Evolutionary conservation across 164 flowering plant genomes (phyloP).

Genomic region (Protea cynaroides): DNA sequence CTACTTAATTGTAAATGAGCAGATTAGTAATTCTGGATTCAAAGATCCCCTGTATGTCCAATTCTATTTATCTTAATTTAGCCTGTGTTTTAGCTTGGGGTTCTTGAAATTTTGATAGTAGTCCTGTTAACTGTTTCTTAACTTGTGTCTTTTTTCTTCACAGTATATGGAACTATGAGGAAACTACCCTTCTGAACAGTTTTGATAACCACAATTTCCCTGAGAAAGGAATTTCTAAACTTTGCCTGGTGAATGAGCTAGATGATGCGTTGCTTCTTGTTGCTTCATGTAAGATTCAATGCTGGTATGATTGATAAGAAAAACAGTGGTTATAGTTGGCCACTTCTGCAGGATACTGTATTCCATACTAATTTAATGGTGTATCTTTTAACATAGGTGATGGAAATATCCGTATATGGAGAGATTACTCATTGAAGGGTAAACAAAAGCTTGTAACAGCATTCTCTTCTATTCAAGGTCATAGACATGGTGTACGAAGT

Average conservation of each 20-base stretch:
- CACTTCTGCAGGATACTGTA: not conserved
- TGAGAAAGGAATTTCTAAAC: not conserved
- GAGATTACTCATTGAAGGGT: conserved; percentile 59
- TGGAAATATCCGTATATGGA: conserved; percentile 92
- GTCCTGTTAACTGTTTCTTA: not conserved
- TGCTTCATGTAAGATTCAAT: conserved; percentile 8
- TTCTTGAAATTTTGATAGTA: not conserved
- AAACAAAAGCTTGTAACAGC: conserved; percentile 88
- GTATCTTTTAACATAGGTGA: conserved; percentile 45
- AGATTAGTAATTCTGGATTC: too few relatives aligned
- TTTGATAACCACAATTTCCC: not conserved
- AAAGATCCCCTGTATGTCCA: too few relatives aligned
- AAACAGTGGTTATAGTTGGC: conserved; percentile 1
- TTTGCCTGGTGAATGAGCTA: conserved; percentile 84
- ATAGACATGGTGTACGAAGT: conserved; percentile 64
- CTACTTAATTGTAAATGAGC: too few relatives aligned
- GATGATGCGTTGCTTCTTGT: conserved; percentile 94
- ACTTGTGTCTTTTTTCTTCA: not conserved
- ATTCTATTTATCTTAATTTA: too few relatives aligned
- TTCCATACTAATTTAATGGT: not conserved
- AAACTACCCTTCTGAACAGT: not conserved
- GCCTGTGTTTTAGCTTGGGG: not conserved
- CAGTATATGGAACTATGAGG: conserved; percentile 84
- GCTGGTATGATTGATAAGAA: conserved; percentile 2
- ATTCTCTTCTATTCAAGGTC: conserved; percentile 86